Conservation (phyloP, 345 rosid genomes). For the Dipteronia dyeriana region DNA sequence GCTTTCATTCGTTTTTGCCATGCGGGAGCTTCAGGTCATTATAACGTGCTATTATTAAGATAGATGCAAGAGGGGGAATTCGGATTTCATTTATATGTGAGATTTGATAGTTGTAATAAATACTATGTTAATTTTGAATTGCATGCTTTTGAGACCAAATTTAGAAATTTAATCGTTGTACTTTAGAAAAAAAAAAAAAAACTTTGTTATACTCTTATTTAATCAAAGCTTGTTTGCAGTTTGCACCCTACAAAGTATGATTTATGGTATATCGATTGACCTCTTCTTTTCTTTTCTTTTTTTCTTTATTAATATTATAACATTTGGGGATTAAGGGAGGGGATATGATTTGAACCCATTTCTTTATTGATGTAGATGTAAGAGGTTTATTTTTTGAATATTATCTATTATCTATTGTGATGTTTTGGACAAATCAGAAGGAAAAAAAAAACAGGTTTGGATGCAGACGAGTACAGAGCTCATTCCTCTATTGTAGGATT, state of each 20-base stretch:
- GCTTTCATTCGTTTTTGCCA: not conserved
- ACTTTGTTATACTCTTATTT: not conserved
- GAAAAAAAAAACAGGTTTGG: too few relatives aligned
- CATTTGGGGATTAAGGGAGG: too few relatives aligned
- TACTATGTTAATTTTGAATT: not conserved
- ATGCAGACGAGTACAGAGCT: too few relatives aligned
- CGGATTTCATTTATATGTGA: slow-evolving; percentile 21
- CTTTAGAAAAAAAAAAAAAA: not conserved
- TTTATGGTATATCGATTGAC: not conserved
- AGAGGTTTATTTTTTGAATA: too few relatives aligned
- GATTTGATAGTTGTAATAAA: slow-evolving; percentile 24
- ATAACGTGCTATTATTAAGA: slow-evolving; percentile 9
- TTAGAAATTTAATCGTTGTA: slow-evolving; percentile 1
- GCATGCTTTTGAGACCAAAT: not conserved
- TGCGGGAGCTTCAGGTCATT: slow-evolving; percentile 23
- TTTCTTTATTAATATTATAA: too few relatives aligned
- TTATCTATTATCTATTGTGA: too few relatives aligned
- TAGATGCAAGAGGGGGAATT: slow-evolving; percentile 4
- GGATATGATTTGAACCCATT: too few relatives aligned
- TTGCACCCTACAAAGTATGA: not conserved
- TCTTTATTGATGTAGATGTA: too few relatives aligned
- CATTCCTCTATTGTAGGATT: too few relatives aligned
- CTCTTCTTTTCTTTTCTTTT: not conserved
- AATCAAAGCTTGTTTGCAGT: not conserved
- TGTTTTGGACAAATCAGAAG: too few relatives aligned